phyloP scores from a whole-genome alignment of 768 basidiomycete species.

The Piloderma croceum region DNA sequence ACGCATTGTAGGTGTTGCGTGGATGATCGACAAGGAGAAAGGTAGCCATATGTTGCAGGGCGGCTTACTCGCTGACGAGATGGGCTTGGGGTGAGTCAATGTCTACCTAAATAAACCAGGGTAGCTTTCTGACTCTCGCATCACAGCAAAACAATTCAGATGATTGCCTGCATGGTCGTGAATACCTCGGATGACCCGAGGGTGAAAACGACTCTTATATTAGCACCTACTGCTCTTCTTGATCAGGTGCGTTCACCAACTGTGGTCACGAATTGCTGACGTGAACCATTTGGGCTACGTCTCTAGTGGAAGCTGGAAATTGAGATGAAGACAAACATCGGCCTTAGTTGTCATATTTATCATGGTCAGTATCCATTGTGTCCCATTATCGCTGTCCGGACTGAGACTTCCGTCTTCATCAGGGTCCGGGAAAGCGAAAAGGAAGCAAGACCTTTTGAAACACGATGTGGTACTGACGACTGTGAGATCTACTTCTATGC shows the following conservation, averaged over 20 bases:
- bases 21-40: constrained; percentile 52
- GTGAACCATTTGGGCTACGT: too few relatives aligned
- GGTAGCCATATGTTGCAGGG: constrained; percentile 33
- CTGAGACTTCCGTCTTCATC: constrained; percentile 8
- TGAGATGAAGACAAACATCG: constrained; percentile 48
- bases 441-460: constrained; percentile 41
- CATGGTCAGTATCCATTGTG: constrained; percentile 38
- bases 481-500: constrained; percentile 21
- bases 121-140: too few relatives aligned
- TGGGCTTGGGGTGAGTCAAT: constrained; percentile 58
- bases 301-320: constrained; percentile 59
- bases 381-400: neutral
- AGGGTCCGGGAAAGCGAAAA: constrained; percentile 45
- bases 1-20: constrained; percentile 46
- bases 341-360: constrained; percentile 51
- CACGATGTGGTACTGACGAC: constrained; percentile 64
- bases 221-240: constrained; percentile 61
- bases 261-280: too few relatives aligned
- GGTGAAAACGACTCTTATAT: constrained; percentile 61
- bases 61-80: constrained; percentile 48
- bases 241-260: too few relatives aligned
- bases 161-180: constrained; percentile 54
- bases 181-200: constrained; percentile 45
- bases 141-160: constrained; percentile 51
- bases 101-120: too few relatives aligned